Conservation (phyloP, 352 stramenopile genomes). For the Globisporangium nunn region DNA sequence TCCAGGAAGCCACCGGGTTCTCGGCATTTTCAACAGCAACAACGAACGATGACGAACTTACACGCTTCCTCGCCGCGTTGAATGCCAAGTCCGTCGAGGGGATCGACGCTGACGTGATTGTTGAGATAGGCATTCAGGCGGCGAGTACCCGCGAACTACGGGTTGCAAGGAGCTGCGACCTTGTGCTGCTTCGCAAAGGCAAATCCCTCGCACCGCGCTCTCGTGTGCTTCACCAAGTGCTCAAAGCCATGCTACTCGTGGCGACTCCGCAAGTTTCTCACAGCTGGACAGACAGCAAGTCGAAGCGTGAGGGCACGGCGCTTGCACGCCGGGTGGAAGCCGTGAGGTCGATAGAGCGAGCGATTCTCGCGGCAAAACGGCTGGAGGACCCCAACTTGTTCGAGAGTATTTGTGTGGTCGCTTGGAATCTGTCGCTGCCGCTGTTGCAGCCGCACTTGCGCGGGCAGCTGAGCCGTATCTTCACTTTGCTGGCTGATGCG, state of each 20-base stretch:
- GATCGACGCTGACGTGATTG: constrained; percentile 54
- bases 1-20: constrained; percentile 53
- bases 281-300: neutral
- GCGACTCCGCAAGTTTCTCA: constrained; percentile 6
- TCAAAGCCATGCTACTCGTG: constrained; percentile 39
- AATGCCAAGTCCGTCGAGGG: constrained; percentile 16
- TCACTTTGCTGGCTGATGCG: constrained; percentile 42
- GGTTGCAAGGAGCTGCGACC: constrained; percentile 34
- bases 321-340: constrained; percentile 57
- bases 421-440: constrained; percentile 79
- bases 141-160: constrained; percentile 27
- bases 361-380: constrained; percentile 69
- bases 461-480: constrained; percentile 61
- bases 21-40: constrained; percentile 18
- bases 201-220: constrained; percentile 38
- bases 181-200: constrained; percentile 38
- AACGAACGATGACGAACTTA: constrained; percentile 29
- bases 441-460: constrained; percentile 71
- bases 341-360: constrained; percentile 71
- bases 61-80: constrained; percentile 24
- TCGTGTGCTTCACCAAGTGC: constrained; percentile 52
- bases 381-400: constrained; percentile 69
- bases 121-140: constrained; percentile 49
- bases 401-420: constrained; percentile 71
- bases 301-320: constrained; percentile 25